Percentiles rank a stretch among this genome's conserved stretches.
Evolutionary conservation across 2,329 filamentous ascomycete species (phyloP).

Genomic region (Akanthomyces muscarius): DNA sequence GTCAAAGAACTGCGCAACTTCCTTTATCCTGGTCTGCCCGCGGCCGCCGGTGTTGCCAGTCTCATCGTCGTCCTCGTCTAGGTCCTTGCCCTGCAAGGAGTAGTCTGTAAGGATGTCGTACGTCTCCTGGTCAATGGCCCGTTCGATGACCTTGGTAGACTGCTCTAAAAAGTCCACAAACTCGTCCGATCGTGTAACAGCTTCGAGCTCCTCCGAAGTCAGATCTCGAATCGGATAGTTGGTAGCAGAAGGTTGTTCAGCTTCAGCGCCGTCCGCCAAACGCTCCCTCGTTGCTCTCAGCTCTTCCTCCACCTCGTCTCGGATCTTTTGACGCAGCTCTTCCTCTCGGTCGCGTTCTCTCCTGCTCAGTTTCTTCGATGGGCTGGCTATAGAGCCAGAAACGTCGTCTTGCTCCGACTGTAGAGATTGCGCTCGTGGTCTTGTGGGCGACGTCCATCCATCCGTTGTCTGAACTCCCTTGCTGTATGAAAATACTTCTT

Average conservation of each 20-base stretch:
- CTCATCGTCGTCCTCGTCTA: conserved; percentile 80
- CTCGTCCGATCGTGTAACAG: conserved; percentile 86
- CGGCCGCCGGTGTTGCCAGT: conserved; percentile 65
- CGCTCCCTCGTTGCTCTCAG: conserved; percentile 67
- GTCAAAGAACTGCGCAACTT: conserved; percentile 90
- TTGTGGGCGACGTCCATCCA: conserved; percentile 58
- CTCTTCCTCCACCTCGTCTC: conserved; percentile 90
- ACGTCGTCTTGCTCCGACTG: conserved; percentile 59
- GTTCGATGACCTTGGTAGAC: conserved; percentile 94
- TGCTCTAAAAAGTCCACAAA: conserved; percentile 94
- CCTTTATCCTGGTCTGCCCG: conserved; percentile 72
- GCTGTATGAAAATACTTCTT: conserved; percentile 92
- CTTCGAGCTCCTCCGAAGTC: conserved; percentile 79
- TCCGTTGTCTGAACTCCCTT: conserved; percentile 92
- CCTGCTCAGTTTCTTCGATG: conserved; percentile 72
- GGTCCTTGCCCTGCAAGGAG: conserved; percentile 70
- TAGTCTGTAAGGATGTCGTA: conserved; percentile 97
- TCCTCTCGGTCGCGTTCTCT: conserved; percentile 81
- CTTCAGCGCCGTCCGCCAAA: conserved; percentile 41
- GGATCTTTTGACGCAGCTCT: conserved; percentile 77
- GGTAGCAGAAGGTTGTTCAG: conserved; percentile 26
- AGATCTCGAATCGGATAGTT: conserved; percentile 78
- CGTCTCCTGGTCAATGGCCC: conserved; percentile 82
- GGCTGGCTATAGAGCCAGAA: conserved; percentile 51
- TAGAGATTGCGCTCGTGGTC: conserved; percentile 38